These are phyloP conservation scores for Macrophomina phaseolina DNA, from an alignment of 2,329 filamentous ascomycete genomes.

Conservation along the genomic window DNA sequence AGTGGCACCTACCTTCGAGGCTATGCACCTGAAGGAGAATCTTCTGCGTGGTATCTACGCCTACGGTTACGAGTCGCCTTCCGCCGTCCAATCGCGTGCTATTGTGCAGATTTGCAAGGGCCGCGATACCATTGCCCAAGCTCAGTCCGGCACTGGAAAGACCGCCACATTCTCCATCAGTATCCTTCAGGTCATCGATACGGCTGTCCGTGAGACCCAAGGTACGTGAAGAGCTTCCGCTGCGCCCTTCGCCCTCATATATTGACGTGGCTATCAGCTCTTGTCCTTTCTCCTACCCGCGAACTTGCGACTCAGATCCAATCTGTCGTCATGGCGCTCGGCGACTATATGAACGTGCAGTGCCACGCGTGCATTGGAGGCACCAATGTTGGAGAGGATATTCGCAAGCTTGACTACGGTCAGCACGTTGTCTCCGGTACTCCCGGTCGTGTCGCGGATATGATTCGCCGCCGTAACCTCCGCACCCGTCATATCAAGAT, in stretches of 20 bases:
- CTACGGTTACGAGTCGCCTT: conserved; percentile 98
- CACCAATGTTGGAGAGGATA: conserved; percentile 97
- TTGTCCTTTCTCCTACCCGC: conserved; percentile 93
- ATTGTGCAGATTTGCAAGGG: conserved; percentile 99
- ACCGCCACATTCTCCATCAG: conserved; percentile 96
- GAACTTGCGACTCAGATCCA: conserved; percentile 98
- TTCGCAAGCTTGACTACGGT: conserved; percentile 94
- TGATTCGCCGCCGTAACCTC: conserved; percentile 76
- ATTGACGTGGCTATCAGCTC: conserved; percentile 57
- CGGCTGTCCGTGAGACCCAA: conserved; percentile 88
- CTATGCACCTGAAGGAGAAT: conserved; percentile 96
- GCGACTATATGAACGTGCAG: conserved; percentile 99
- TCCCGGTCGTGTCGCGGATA: conserved; percentile 90
- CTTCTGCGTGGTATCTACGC: conserved; percentile 96
- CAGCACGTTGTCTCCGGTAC: conserved; percentile 98
- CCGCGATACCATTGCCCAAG: conserved; percentile 97
- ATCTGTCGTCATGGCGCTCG: conserved; percentile 98
- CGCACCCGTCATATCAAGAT: conserved; percentile 79
- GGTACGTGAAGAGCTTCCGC: conserved; percentile 43
- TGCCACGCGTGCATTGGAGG: conserved; percentile 98
- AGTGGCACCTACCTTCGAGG: conserved; percentile 75
- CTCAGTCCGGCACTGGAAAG: conserved; percentile 96
- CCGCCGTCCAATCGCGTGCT: conserved; percentile 94
- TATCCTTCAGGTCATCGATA: conserved; percentile 95
- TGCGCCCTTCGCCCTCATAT: background rate